phyloP scores from a whole-genome alignment of 345 rosid genomes.

The Raphanus sativus region DNA sequence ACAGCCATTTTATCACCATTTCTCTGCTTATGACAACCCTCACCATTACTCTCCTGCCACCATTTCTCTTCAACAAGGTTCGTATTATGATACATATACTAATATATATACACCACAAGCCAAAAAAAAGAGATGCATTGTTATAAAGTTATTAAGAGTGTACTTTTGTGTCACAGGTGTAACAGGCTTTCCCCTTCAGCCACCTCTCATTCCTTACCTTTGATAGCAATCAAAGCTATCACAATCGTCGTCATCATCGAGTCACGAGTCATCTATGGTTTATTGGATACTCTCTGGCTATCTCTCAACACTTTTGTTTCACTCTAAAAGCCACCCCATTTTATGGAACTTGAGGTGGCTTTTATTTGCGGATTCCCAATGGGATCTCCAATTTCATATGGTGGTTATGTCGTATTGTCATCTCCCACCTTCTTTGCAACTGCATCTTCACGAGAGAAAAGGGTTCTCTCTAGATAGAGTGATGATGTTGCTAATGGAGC shows the following conservation, averaged over 20 bases:
- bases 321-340: slow-evolving; percentile 18
- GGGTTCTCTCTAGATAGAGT: slow-evolving; percentile 11
- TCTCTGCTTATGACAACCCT: slow-evolving; percentile 32
- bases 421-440: slow-evolving; percentile 23
- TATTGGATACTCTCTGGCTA: slow-evolving; percentile 19
- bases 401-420: slow-evolving; percentile 29
- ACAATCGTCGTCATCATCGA: neutral
- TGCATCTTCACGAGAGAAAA: slow-evolving; percentile 26
- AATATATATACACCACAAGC: neutral
- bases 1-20: slow-evolving; percentile 30
- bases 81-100: neutral
- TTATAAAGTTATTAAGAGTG: slow-evolving; percentile 5
- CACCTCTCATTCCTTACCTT: slow-evolving; percentile 37
- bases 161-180: slow-evolving; percentile 24
- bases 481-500: slow-evolving; percentile 23
- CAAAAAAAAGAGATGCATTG: neutral
- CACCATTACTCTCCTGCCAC: slow-evolving; percentile 34
- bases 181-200: slow-evolving; percentile 28
- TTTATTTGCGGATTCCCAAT: slow-evolving; percentile 7
- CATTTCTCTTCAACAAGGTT: slow-evolving; percentile 37
- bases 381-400: slow-evolving; percentile 26
- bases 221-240: slow-evolving; percentile 26
- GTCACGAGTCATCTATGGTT: slow-evolving; percentile 36
- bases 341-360: slow-evolving; percentile 36
- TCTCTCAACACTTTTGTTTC: slow-evolving; percentile 21